Base-by-base conservation (phyloP, 805 yeast genomes). In the Torulaspora delbrueckii region DNA sequence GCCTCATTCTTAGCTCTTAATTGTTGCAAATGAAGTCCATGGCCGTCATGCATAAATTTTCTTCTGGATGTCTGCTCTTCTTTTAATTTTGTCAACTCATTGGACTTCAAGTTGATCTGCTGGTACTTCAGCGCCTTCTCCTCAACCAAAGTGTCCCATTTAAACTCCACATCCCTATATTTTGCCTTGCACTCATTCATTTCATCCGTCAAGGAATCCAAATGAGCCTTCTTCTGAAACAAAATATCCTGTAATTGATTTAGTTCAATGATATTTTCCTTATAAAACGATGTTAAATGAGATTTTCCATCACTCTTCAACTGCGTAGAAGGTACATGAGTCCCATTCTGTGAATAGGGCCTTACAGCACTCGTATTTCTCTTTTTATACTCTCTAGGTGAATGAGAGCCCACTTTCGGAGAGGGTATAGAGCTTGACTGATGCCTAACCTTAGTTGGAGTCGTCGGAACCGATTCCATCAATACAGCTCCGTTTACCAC, bases 1-100 rank as follows among this genome's bases (percentile, higher is more conserved):
- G 68, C 67, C 13, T 72, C 72, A 41, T 68, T 60, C 23, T 67
- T 68, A 12, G 63, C 59, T 23, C 62, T 58, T 46, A 65, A 40
- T 48, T 66, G 62, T 37, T 65, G 57, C 31, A 63, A 34, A 43
- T 66, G 63, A 19, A 71, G 52, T 14, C 65, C 68, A 39, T 66
- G 71, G 3, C 63, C 67, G 13, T 54, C 60, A 41, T 47, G 58
- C 40, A 58, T 47, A 35, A 51, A 56, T 31, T 43, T 45, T 31
- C 51, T 61, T 58, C 54, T 55, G 1, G 57, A 57, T 6, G 53
- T 45, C 2, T 63, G 45, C 26, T 58, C 66, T 16, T 62, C 59
- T 3, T 57, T 53, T 9, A 68, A 50, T n/a, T 60, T 63, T 3
- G 48, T 47, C 12, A 70, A 41, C 37, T 68, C 70, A 38, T 59